phyloP scores from a whole-genome alignment of 2,329 filamentous ascomycete genomes.

The Penicillium sp. region DNA sequence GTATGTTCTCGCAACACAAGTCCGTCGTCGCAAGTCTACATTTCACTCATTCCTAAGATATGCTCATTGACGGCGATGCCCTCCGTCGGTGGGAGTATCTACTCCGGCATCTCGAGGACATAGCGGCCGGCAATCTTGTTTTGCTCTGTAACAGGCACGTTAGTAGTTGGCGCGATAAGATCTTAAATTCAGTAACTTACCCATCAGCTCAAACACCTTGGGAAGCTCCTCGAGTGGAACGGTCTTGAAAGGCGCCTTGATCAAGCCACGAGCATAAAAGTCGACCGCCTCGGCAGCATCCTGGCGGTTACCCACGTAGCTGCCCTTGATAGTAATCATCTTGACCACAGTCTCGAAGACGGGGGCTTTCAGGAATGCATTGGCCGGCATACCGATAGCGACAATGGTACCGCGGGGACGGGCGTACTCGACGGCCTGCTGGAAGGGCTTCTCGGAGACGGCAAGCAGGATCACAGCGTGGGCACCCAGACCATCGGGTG shows the following conservation, averaged over 20 bases:
- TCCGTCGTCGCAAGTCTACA: not conserved
- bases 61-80: not conserved
- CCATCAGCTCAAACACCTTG: conserved; percentile 76
- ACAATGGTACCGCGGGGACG: conserved; percentile 80
- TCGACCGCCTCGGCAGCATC: conserved; percentile 88
- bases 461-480: conserved; percentile 86
- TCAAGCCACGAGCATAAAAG: conserved; percentile 80
- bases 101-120: conserved; percentile 48
- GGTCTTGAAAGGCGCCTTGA: conserved; percentile 84
- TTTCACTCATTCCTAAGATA: not conserved
- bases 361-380: conserved; percentile 76
- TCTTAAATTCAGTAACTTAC: conserved; percentile 25
- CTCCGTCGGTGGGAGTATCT: conserved; percentile 1
- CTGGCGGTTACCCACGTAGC: conserved; percentile 89
- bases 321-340: conserved; percentile 92
- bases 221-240: conserved; percentile 78
- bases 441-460: conserved; percentile 88
- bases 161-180: conserved; percentile 13
- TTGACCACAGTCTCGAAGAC: conserved; percentile 87
- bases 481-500: conserved; percentile 77
- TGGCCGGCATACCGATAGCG: conserved; percentile 83
- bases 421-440: conserved; percentile 88
- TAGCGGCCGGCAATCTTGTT: conserved; percentile 47
- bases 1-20: not conserved
- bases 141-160: conserved; percentile 32